These are phyloP conservation scores for Blastocystis sp. DNA, from an alignment of 352 stramenopile genomes.

Conservation along the genomic window DNA sequence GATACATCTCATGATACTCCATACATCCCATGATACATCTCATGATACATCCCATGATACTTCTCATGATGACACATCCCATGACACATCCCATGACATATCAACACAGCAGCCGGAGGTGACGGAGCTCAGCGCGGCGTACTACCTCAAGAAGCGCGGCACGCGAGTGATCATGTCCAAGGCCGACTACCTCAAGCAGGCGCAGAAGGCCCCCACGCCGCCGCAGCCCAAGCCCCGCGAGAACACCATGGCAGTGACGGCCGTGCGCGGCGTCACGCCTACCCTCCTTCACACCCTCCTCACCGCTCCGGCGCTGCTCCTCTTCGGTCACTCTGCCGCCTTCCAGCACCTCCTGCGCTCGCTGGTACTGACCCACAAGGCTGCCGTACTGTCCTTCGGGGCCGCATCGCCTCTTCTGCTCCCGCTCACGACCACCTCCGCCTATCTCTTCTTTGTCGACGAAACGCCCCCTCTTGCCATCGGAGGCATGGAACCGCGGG, in stretches of 20 bases:
- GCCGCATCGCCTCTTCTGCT: neutral
- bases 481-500: neutral
- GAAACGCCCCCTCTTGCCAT: neutral
- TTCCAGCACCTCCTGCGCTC: constrained; percentile 53
- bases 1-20: no score
- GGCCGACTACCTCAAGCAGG: constrained; percentile 18
- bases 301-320: neutral
- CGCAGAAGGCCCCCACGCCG: neutral
- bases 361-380: constrained; percentile 14
- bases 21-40: no score
- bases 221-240: neutral
- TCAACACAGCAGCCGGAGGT: neutral
- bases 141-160: neutral
- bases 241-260: neutral
- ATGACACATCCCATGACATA: no score
- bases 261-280: neutral
- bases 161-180: neutral
- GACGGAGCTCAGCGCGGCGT: neutral
- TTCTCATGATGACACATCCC: no score
- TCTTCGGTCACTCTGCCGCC: neutral
- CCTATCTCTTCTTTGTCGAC: constrained; percentile 10
- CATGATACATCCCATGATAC: no score
- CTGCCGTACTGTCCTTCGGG: neutral
- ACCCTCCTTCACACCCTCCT: neutral
- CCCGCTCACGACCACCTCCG: constrained; percentile 11